Conservation (phyloP, 106 monocot species). For the Posidonia australis region DNA sequence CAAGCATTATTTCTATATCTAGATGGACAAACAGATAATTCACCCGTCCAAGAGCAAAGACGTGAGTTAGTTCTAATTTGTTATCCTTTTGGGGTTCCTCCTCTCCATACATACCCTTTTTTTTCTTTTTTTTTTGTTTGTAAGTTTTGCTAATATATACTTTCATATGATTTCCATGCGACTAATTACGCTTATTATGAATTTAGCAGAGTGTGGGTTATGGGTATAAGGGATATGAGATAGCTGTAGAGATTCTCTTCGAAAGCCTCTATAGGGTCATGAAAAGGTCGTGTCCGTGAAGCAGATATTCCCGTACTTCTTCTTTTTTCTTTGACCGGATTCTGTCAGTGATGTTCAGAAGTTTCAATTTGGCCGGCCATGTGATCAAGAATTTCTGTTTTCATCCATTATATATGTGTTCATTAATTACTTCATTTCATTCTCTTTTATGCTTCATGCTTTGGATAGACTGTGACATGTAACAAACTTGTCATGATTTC, state of each 20-base stretch:
- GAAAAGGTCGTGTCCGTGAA: constrained; percentile 17
- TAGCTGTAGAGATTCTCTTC: not conserved
- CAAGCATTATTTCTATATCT: constrained; percentile 79
- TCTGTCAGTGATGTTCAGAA: constrained; percentile 4
- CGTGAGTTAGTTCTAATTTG: constrained; percentile 42
- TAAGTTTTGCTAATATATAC: not conserved
- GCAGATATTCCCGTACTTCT: not conserved
- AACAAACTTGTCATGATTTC: constrained; percentile 3
- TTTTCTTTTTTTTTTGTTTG: no score
- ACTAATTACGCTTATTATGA: not conserved
- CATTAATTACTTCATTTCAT: not conserved
- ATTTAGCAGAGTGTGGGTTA: not conserved
- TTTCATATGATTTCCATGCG: not conserved
- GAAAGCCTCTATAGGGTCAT: constrained; percentile 15
- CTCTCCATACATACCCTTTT: no score
- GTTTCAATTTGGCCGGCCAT: not conserved
- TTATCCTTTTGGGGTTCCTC: no score
- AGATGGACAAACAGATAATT: constrained; percentile 50
- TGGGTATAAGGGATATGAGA: not conserved
- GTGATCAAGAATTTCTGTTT: not conserved
- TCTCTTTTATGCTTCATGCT: not conserved
- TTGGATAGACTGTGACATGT: constrained; percentile 4
- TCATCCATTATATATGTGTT: not conserved
- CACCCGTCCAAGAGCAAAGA: constrained; percentile 56
- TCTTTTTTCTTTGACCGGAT: constrained; percentile 32